A percentile compares a stretch with the other conserved stretches of the same genome.
phyloP scores from a whole-genome alignment of 345 rosid species.

The Eucalyptus polybractea region DNA sequence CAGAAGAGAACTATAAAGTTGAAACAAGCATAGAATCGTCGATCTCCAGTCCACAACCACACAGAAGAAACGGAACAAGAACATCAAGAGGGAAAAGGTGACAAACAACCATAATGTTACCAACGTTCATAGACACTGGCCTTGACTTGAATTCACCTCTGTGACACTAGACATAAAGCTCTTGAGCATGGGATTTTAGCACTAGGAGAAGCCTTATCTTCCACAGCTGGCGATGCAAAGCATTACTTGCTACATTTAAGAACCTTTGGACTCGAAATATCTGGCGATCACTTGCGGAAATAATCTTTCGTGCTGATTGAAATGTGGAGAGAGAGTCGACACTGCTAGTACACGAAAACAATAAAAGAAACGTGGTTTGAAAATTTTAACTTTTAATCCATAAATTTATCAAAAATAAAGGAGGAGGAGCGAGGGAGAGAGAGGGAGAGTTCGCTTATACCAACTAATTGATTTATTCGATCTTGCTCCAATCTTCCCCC shows the following conservation, averaged over 20 bases:
- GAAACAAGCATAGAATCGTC: neutral
- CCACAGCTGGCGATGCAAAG: neutral
- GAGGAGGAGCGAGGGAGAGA: neutral
- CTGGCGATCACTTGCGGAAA: neutral
- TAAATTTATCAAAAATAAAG: neutral
- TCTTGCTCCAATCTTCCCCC: neutral
- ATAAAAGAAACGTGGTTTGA: too few relatives aligned
- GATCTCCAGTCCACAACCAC: neutral
- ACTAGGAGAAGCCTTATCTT: neutral
- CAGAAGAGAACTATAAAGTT: neutral
- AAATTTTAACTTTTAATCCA: neutral
- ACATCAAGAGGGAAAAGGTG: neutral
- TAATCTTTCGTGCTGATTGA: neutral
- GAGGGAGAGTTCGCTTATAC: neutral
- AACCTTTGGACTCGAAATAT: neutral
- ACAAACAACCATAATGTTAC: neutral
- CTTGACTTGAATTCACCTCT: neutral
- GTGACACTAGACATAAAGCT: neutral
- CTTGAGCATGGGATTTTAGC: neutral
- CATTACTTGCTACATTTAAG: neutral
- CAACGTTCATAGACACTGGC: neutral
- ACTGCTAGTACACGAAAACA: too few relatives aligned
- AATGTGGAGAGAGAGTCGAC: neutral
- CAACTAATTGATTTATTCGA: neutral
- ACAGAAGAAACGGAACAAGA: neutral